Conservation (phyloP, 331 rosid genomes). For the Prunus yedoensis region DNA sequence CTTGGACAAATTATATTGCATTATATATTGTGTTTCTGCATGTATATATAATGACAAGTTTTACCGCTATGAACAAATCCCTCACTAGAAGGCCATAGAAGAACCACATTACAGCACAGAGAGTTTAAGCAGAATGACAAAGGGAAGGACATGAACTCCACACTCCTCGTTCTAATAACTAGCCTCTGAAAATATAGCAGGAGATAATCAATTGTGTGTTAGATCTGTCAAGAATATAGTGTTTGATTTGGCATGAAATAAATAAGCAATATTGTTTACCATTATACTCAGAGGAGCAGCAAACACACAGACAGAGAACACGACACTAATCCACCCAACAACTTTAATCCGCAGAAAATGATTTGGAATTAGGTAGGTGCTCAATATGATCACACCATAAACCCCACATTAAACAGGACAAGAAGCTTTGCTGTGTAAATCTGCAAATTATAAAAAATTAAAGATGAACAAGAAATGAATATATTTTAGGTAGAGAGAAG, state of each 20-base stretch:
- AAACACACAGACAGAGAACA: slow-evolving; percentile 35
- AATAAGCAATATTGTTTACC: slow-evolving; percentile 20
- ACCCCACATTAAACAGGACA: slow-evolving; percentile 20
- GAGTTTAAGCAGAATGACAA: slow-evolving; percentile 45
- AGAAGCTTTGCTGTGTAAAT: slow-evolving; percentile 27
- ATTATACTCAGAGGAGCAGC: slow-evolving; percentile 49
- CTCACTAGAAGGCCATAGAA: slow-evolving; percentile 36
- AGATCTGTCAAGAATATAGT: too few species aligned
- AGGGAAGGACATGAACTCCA: slow-evolving; percentile 43
- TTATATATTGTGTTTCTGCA: neutral
- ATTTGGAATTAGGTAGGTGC: slow-evolving; percentile 5
- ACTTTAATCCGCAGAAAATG: neutral
- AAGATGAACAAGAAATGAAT: neutral
- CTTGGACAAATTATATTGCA: neutral
- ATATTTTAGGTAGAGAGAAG: neutral
- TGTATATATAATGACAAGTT: neutral
- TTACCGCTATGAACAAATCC: slow-evolving; percentile 42
- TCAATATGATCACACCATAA: slow-evolving; percentile 19
- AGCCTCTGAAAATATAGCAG: slow-evolving; percentile 26
- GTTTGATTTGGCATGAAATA: too few species aligned
- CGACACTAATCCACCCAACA: slow-evolving; percentile 37
- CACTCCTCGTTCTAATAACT: slow-evolving; percentile 43
- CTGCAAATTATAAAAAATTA: slow-evolving; percentile 19
- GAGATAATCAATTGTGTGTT: neutral
- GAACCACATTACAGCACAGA: slow-evolving; percentile 42